Percentiles rank a stretch among this genome's conserved stretches.
Conservation (phyloP, 257 asterid species). For the Forsythia viridissima region DNA sequence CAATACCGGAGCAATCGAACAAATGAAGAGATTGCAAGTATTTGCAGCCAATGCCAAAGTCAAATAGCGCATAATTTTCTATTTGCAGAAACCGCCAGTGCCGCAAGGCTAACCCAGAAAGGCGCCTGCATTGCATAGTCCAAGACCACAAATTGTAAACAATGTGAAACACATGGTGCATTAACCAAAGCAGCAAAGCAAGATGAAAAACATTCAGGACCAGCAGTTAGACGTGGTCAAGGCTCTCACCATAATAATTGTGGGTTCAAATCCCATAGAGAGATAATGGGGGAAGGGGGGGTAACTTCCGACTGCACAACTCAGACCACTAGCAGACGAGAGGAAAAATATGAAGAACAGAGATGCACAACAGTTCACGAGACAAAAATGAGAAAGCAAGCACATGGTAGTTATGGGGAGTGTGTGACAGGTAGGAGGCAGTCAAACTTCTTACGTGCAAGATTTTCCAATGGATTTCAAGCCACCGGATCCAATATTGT, state of each 20-base stretch:
- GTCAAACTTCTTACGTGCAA: conserved; percentile 52
- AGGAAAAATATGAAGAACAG: background rate
- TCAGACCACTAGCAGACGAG: background rate
- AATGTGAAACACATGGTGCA: background rate
- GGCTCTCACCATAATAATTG: no score
- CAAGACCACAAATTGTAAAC: conserved; percentile 23
- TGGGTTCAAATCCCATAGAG: no score
- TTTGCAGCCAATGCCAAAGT: conserved; percentile 30
- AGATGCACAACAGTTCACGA: no score
- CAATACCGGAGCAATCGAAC: conserved; percentile 75
- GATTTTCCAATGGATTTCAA: conserved; percentile 75
- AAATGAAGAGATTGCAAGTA: no score
- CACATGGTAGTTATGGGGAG: no score
- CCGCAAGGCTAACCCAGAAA: conserved; percentile 76
- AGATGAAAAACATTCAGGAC: background rate
- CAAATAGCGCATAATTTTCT: conserved; percentile 61
- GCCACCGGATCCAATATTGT: conserved; percentile 73
- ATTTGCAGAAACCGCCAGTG: conserved; percentile 62
- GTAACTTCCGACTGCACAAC: no score
- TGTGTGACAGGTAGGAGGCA: background rate
- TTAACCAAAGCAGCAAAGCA: background rate
- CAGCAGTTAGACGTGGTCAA: no score
- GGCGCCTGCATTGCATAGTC: conserved; percentile 48
- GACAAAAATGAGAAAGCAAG: no score
- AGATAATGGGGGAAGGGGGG: no score